Percentiles rank a stretch among this genome's conserved stretches.
Evolutionary conservation across 2,329 filamentous ascomycete species (phyloP).

Genomic region (Fusarium nygamai): DNA sequence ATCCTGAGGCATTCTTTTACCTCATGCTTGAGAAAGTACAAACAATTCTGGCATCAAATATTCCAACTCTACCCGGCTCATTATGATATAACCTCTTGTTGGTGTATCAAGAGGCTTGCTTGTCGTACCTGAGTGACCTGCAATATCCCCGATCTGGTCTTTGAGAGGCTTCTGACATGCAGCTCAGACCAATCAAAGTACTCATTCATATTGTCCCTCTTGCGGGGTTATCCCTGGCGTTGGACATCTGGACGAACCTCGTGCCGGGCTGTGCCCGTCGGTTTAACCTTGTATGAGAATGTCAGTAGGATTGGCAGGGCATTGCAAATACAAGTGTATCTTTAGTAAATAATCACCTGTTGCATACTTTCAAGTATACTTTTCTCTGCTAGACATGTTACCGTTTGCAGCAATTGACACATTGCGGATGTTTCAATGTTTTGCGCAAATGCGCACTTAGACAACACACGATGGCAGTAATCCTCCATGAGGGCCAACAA

Average conservation of each 20-base stretch:
- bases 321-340: neutral
- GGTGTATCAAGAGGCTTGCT: neutral
- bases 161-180: neutral
- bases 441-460: constrained; percentile 4
- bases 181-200: neutral
- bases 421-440: neutral
- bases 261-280: neutral
- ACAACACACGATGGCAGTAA: neutral
- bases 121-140: neutral
- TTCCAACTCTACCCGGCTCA: neutral
- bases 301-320: neutral
- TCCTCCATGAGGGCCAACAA: neutral
- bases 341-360: neutral
- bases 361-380: neutral
- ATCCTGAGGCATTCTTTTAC: neutral
- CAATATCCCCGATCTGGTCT: neutral
- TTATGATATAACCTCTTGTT: neutral
- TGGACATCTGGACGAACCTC: neutral
- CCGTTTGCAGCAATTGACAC: neutral
- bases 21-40: neutral
- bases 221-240: neutral
- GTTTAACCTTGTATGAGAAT: constrained; percentile 5
- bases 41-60: too few relatives aligned
- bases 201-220: neutral
- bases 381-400: neutral